Base-by-base conservation (phyloP, 2,329 filamentous ascomycete species). In the Botrytis pseudocinerea region DNA sequence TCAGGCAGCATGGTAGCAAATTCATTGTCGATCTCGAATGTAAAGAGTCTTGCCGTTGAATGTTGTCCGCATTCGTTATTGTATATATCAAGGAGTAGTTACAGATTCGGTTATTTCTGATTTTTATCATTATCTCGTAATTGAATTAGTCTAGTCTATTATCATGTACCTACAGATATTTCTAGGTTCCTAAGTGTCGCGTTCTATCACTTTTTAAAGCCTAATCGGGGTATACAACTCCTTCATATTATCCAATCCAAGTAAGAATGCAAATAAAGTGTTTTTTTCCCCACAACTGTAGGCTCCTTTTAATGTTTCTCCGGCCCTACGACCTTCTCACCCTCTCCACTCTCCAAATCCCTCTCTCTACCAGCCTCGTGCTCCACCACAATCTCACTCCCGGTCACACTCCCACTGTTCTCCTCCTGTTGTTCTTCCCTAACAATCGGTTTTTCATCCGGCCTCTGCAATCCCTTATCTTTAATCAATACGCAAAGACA, bases 401-500 rank as follows among this genome's bases (percentile, higher is more conserved):
- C 69, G 2, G 32, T 44, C 38, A 38, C 51, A 44, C 69, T 71
- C 10, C 35, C 44, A 57, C n/a, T 42, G 25, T 20, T 42, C 2
- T 46, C 57, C n/a, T 57, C 59, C 12, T 44, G 44, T 6, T 69
- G 51, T 12, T 25, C 51, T 20, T 60, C 66, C 12, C 35, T 71
- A 28, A 38, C 35, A 14, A 71, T 28, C 6, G 60, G 46, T 18
- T 72, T 72, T 69, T 80, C 79, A 61, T 79, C 79, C 12, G 76
- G 70, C 44, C 79, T 75, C 73, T 82, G 82, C 66, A 89, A 75
- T 0, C 87, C 87, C 46, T 81, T 81, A 73, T 88, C 85, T 69
- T 84, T 85, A 73, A 91, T 83, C 18, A 89, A 83, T 0, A 86
- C 16, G 74, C 86, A 88, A 1, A 85, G 80, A 10, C 86, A 62